A percentile compares a stretch with the other conserved stretches of the same genome.
Conservation (phyloP, 1,284 basidiomycete species). For the Sporisorium exsertum region DNA sequence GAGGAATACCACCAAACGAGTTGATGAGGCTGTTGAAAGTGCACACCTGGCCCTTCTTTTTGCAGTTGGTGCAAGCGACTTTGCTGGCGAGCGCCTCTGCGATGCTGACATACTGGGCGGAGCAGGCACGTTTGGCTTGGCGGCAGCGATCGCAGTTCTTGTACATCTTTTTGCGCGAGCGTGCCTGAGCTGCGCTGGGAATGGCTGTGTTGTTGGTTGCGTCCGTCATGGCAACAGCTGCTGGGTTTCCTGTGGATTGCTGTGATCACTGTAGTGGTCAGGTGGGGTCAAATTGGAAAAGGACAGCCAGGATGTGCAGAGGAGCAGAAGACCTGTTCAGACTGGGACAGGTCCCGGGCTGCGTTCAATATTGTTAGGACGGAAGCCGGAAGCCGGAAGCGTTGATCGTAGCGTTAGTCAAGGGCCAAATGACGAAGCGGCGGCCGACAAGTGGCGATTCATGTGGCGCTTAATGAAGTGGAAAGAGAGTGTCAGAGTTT, state of each 20-base stretch:
- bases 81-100: constrained; percentile 37
- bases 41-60: constrained; percentile 45
- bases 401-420: not conserved
- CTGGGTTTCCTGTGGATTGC: not conserved
- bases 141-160: constrained; percentile 47
- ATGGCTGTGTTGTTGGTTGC: not conserved
- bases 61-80: constrained; percentile 44
- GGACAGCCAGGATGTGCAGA: not conserved
- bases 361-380: not conserved
- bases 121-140: constrained; percentile 41
- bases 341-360: not conserved
- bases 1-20: constrained; percentile 42
- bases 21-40: constrained; percentile 50
- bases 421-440: not conserved
- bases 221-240: not conserved
- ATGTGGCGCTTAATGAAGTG: not conserved
- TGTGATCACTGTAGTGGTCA: not conserved
- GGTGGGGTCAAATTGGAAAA: not conserved
- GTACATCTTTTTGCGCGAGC: constrained; percentile 50
- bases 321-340: not conserved
- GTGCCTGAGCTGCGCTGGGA: not conserved
- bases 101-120: constrained; percentile 36
- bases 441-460: not conserved
- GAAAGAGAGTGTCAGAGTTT: not conserved
- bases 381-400: not conserved